Conservation (phyloP, 371 early-diverging fungal species). For the Rhizomucor pusillus region DNA sequence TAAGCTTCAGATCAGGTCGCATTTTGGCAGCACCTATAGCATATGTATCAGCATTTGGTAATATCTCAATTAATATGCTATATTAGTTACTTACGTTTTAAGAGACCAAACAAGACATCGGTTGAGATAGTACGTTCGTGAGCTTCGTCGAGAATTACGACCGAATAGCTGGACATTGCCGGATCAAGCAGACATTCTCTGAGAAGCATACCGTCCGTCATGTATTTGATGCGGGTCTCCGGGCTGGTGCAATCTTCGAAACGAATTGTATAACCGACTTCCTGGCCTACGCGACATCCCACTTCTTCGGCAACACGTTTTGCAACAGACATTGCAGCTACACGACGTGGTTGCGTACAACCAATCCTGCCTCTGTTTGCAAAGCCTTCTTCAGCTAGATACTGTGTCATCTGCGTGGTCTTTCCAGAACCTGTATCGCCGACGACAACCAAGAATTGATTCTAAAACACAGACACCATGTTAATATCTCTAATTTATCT, state of each 20-base stretch:
- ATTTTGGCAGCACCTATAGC: constrained; percentile 64
- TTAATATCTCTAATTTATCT: not conserved
- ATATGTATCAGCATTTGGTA: not conserved
- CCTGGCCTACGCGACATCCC: constrained; percentile 90
- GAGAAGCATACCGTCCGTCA: constrained; percentile 99
- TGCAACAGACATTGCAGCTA: constrained; percentile 99
- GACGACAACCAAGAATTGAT: constrained; percentile 91
- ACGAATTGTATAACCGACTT: constrained; percentile 98
- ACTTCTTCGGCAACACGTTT: constrained; percentile 99
- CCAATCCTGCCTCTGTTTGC: constrained; percentile 86
- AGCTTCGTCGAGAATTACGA: constrained; percentile 98
- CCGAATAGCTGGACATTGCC: constrained; percentile 81
- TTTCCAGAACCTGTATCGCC: constrained; percentile 99
- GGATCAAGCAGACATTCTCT: constrained; percentile 95
- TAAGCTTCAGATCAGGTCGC: constrained; percentile 89
- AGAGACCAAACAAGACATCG: constrained; percentile 96
- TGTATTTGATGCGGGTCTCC: constrained; percentile 95
- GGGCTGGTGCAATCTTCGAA: constrained; percentile 97
- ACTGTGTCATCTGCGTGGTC: constrained; percentile 99
- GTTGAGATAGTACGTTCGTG: constrained; percentile 98
- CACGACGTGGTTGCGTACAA: constrained; percentile 99
- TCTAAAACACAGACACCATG: constrained; percentile 21
- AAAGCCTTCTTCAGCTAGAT: constrained; percentile 93
- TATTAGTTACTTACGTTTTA: constrained; percentile 62
- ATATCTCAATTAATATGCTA: not conserved